phyloP scores from a whole-genome alignment of 1,139 yeast genomes.

The Lodderomyces jiufengensis region DNA sequence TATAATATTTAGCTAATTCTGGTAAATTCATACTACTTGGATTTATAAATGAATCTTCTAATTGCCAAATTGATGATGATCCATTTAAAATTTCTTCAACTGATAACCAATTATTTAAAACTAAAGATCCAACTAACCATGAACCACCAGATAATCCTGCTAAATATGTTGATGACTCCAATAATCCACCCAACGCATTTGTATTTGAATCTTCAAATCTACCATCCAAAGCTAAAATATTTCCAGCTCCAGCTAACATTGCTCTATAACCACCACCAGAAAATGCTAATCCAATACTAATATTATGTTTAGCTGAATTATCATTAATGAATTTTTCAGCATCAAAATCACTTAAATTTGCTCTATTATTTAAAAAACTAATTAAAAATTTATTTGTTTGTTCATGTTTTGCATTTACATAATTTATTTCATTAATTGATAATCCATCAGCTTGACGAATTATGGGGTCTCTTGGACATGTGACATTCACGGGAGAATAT shows the following conservation, averaged over 20 bases:
- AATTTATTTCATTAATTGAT: constrained; percentile 25
- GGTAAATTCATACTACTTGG: constrained; percentile 35
- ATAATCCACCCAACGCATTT: constrained; percentile 37
- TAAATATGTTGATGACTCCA: constrained; percentile 38
- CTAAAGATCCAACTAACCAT: constrained; percentile 41
- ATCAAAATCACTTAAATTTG: constrained; percentile 33
- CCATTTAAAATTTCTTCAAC: constrained; percentile 28
- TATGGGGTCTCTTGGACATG: constrained; percentile 23
- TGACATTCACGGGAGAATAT: constrained; percentile 25
- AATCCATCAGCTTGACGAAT: constrained; percentile 28
- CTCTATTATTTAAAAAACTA: constrained; percentile 28
- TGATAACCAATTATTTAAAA: constrained; percentile 36
- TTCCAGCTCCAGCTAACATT: constrained; percentile 43
- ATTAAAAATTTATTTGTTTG: constrained; percentile 31
- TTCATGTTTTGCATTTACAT: constrained; percentile 21
- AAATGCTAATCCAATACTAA: constrained; percentile 40
- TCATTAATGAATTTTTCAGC: constrained; percentile 28
- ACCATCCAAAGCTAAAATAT: constrained; percentile 33
- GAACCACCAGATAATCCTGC: constrained; percentile 43
- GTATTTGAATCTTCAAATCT: constrained; percentile 24
- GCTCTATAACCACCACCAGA: constrained; percentile 48
- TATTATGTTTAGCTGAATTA: constrained; percentile 25
- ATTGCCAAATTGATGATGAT: constrained; percentile 32
- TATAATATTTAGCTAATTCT: constrained; percentile 21
- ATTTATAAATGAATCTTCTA: constrained; percentile 38